These are phyloP conservation scores for Aspergillus avenaceus DNA, from an alignment of 495 filamentous ascomycete genomes.

Conservation along the genomic window DNA sequence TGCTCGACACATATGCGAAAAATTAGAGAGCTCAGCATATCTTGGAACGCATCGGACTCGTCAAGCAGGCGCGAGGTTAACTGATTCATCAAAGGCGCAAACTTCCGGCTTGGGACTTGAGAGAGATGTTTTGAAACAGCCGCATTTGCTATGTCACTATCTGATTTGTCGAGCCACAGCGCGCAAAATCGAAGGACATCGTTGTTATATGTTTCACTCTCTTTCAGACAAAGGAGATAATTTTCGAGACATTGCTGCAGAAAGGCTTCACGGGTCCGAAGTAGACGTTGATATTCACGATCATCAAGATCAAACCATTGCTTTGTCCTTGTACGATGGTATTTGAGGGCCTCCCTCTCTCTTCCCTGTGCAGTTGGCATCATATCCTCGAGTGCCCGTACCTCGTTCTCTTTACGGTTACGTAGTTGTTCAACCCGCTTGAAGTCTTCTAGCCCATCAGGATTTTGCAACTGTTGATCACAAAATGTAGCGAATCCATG, in stretches of 20 bases:
- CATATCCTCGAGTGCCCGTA: conserved; percentile 60
- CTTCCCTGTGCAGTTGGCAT: conserved; percentile 47
- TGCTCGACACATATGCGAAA: conserved; percentile 83
- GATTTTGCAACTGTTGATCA: conserved; percentile 84
- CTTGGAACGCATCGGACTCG: conserved; percentile 64
- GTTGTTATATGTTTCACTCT: conserved; percentile 83
- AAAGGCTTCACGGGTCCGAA: conserved; percentile 70
- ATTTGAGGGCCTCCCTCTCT: conserved; percentile 43
- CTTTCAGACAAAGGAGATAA: conserved; percentile 78
- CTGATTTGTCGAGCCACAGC: conserved; percentile 83
- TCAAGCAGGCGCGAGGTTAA: conserved; percentile 84
- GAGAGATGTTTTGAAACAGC: conserved; percentile 66
- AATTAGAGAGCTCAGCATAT: conserved; percentile 64
- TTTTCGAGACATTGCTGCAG: conserved; percentile 87
- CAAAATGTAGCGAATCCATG: conserved; percentile 95
- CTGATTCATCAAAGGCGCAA: conserved; percentile 92
- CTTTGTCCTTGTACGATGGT: conserved; percentile 59
- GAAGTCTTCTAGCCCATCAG: conserved; percentile 79
- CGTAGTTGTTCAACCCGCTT: conserved; percentile 74
- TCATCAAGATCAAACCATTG: conserved; percentile 88
- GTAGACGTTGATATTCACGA: conserved; percentile 75
- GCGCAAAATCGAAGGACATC: conserved; percentile 93
- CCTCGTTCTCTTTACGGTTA: conserved; percentile 74
- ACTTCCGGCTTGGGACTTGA: conserved; percentile 82
- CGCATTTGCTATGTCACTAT: conserved; percentile 65